These are phyloP conservation scores for Aspergillus sclerotioniger DNA, from an alignment of 495 filamentous ascomycete species.

Conservation along the genomic window DNA sequence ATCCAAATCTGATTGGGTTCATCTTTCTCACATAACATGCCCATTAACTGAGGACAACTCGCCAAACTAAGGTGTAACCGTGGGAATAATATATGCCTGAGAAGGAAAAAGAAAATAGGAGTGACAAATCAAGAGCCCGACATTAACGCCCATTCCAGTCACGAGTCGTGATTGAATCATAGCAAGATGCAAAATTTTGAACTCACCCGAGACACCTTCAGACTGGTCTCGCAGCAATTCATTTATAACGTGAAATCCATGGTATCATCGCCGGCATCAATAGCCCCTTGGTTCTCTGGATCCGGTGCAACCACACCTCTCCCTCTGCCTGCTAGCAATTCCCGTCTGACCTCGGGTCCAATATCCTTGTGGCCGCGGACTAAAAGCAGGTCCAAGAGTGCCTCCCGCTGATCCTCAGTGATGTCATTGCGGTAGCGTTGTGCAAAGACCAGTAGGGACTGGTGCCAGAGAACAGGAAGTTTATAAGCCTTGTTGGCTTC, in stretches of 20 bases:
- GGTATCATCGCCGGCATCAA: slow-evolving; percentile 80
- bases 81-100: slow-evolving; percentile 33
- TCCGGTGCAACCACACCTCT: slow-evolving; percentile 70
- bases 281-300: slow-evolving; percentile 51
- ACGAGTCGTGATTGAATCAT: slow-evolving; percentile 32
- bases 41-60: not conserved
- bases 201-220: slow-evolving; percentile 7
- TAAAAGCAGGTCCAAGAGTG: slow-evolving; percentile 82
- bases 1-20: not conserved
- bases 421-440: slow-evolving; percentile 92
- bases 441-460: slow-evolving; percentile 83
- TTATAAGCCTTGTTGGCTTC: slow-evolving; percentile 51
- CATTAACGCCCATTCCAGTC: slow-evolving; percentile 25
- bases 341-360: slow-evolving; percentile 86
- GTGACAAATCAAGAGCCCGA: slow-evolving; percentile 7
- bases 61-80: not conserved
- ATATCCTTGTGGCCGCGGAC: slow-evolving; percentile 85
- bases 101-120: slow-evolving; percentile 17
- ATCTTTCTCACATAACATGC: not conserved
- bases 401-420: slow-evolving; percentile 90
- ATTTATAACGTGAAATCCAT: slow-evolving; percentile 60
- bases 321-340: slow-evolving; percentile 84
- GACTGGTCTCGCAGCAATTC: slow-evolving; percentile 17
- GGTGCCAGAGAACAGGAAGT: slow-evolving; percentile 88
- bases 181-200: slow-evolving; percentile 13